Conservation (phyloP, 2,329 filamentous ascomycete genomes). For the Cladophialophora yegresii region DNA sequence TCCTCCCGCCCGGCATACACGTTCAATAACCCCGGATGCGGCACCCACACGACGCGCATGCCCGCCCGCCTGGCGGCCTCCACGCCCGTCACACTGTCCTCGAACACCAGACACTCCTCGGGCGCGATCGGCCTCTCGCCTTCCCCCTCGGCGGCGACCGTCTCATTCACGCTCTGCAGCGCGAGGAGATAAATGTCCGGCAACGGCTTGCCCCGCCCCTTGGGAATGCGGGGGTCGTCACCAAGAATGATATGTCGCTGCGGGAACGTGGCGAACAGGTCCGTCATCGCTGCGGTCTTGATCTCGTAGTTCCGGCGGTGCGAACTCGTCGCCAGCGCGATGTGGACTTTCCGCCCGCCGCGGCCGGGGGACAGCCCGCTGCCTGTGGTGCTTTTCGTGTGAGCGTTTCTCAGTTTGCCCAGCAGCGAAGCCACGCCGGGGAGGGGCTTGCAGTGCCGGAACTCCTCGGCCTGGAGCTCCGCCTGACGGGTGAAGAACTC, state of each 20-base stretch:
- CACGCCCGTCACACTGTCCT: conserved; percentile 90
- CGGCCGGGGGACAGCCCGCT: conserved; percentile 37
- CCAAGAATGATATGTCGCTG: conserved; percentile 74
- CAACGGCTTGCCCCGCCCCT: conserved; percentile 86
- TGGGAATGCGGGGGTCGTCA: conserved; percentile 75
- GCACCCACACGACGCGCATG: conserved; percentile 93
- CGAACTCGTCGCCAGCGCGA: conserved; percentile 84
- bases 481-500: conserved; percentile 65
- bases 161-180: conserved; percentile 78
- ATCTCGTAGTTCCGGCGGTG: conserved; percentile 70
- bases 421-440: conserved; percentile 76
- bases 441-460: conserved; percentile 72
- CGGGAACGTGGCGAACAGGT: conserved; percentile 63
- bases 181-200: conserved; percentile 94
- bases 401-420: conserved; percentile 49
- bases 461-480: conserved; percentile 68
- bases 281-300: conserved; percentile 64
- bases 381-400: conserved; percentile 39
- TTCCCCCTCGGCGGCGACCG: conserved; percentile 55
- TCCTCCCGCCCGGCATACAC: conserved; percentile 76
- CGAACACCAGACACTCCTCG: conserved; percentile 92
- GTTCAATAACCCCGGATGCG: conserved; percentile 73
- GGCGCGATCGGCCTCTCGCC: conserved; percentile 68
- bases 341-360: conserved; percentile 59
- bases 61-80: conserved; percentile 87